Evolutionary conservation across 2,329 filamentous ascomycete genomes (phyloP), one percentile per base, ranked within the genome.

Genomic region (Tolypocladium nubicola): DNA sequence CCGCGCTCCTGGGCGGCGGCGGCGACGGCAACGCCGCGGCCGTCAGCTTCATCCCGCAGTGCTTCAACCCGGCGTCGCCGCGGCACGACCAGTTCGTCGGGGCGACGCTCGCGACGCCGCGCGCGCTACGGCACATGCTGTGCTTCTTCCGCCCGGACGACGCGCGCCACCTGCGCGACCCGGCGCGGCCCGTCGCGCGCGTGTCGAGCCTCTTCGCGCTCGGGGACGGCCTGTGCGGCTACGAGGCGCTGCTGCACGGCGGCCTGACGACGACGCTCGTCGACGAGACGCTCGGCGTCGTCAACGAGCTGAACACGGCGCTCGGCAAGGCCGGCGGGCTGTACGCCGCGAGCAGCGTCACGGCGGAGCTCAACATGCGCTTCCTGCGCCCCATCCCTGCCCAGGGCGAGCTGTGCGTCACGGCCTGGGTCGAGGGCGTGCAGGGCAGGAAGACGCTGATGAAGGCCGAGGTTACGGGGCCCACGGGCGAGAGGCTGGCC

Each of bases 271-370:
- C 68, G 40, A 62, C 72, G 6, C 59, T 75, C 56, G 58, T 71
- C 30, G 73, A 75, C 53, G 73, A 75, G 65, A 61, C 68, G 6
- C 68, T 72, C 61, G 71, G 71, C 4, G 62, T 64, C 2, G 58
- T 75, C 21, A 66, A 70, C 26, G 72, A 74, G 54, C 61, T 73
- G 8, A 75, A 75, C 35, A 56, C 61, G 23, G 66, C 65, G 0
- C 60, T 74, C 41, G 65, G 65, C 2, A 72, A 73, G 58, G 57
- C 65, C 1, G 66, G 64, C 0, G 60, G 62, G 14, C 60, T 66
- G 0, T 71, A 68, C 47, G 60, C 60, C 52, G 62, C 64, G 1
- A 63, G 61, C 40, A 70, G 62, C 40, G 64, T 75, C 13, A 75
- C 73, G 19, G 73, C 65, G 0, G 65, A 62, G 3, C 60, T 75